Evolutionary conservation across 495 filamentous ascomycete genomes (phyloP).

Genomic region (Penicillium desertorum): DNA sequence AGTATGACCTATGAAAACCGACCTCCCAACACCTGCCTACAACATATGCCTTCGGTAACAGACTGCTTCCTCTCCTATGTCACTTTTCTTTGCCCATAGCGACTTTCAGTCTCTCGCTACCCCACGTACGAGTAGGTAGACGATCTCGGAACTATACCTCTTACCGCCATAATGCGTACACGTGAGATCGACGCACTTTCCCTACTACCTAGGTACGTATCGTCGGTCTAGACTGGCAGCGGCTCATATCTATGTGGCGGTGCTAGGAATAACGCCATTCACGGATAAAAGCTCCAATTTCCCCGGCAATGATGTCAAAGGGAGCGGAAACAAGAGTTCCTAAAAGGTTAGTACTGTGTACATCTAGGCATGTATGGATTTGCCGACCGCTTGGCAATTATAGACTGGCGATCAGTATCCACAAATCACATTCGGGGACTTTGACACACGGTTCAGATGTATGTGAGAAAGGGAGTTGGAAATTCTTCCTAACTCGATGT

Average conservation of each 20-base stretch:
- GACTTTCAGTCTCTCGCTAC: not conserved
- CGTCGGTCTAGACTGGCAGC: not conserved
- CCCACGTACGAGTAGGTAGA: not conserved
- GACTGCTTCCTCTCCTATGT: not conserved
- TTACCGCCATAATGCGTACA: constrained; percentile 5
- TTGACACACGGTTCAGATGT: not conserved
- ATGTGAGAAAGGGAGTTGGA: constrained; percentile 2
- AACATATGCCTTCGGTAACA: not conserved
- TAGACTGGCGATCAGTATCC: not conserved
- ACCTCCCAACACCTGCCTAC: not conserved
- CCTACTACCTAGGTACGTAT: not conserved
- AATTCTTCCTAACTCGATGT: not conserved
- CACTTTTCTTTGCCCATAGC: not conserved
- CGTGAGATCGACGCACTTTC: not conserved
- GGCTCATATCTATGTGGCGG: not conserved
- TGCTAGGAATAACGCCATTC: not conserved
- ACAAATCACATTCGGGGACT: constrained; percentile 5
- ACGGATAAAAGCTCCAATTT: not conserved
- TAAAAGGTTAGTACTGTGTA: not conserved
- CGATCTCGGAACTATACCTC: not conserved
- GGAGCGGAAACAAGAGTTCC: not conserved
- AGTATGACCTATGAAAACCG: not conserved
- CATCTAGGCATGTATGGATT: not conserved
- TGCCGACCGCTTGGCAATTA: not conserved
- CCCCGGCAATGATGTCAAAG: not conserved